These are phyloP conservation scores for Mucor indicus DNA, from an alignment of 371 early-diverging fungal species.

Conservation along the genomic window DNA sequence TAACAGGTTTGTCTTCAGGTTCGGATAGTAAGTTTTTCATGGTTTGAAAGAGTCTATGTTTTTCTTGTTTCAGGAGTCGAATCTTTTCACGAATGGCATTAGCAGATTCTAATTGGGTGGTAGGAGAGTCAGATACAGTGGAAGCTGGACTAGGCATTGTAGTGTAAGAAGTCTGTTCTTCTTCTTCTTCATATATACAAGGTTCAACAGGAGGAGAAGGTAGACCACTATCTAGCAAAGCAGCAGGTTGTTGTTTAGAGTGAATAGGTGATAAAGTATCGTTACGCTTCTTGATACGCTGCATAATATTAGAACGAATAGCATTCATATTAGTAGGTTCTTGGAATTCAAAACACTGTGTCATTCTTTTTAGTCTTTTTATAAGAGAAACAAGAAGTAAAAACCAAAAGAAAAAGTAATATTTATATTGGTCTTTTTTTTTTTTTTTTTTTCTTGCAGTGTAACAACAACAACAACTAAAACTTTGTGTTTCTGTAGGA, in stretches of 20 bases:
- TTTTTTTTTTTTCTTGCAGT: not conserved
- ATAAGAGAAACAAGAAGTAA: not conserved
- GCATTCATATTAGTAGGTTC: conserved; percentile 31
- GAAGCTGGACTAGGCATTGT: not conserved
- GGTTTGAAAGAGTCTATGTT: conserved; percentile 38
- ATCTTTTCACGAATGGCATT: conserved; percentile 33
- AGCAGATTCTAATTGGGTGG: conserved; percentile 5
- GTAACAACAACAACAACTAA: too few species aligned
- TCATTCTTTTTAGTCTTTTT: not conserved
- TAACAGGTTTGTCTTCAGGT: not conserved
- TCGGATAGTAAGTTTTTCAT: conserved; percentile 34
- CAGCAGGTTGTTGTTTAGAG: not conserved
- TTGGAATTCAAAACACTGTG: conserved; percentile 24
- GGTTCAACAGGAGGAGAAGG: conserved; percentile 43
- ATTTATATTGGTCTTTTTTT: not conserved
- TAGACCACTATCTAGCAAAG: conserved; percentile 28
- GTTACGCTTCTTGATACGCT: conserved; percentile 24
- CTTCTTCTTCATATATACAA: conserved; percentile 21
- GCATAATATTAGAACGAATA: conserved; percentile 32
- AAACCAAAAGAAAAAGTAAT: conserved; percentile 2
- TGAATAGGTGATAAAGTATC: not conserved
- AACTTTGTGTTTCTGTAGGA: too few species aligned
- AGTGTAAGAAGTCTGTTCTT: not conserved
- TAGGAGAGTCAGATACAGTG: not conserved
- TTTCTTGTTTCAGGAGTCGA: conserved; percentile 29